phyloP scores from a whole-genome alignment of 2,329 filamentous ascomycete species.

The Thelonectria discophora region DNA sequence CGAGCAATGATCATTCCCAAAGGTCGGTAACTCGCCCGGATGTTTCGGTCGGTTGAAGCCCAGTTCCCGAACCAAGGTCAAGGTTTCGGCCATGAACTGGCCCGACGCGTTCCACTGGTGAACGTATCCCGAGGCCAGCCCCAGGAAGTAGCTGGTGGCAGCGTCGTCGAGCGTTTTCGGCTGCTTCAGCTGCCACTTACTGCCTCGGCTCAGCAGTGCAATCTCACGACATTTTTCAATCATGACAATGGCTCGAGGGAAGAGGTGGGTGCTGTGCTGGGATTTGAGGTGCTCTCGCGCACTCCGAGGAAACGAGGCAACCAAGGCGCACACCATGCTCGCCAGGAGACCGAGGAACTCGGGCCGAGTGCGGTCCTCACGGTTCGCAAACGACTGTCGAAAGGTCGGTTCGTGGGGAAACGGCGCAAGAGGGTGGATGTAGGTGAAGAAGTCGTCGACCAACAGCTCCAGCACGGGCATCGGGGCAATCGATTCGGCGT shows the following conservation, averaged over 20 bases:
- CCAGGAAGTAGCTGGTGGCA: slow-evolving; percentile 80
- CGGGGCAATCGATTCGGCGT: slow-evolving; percentile 76
- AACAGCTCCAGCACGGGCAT: slow-evolving; percentile 73
- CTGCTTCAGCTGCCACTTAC: slow-evolving; percentile 58
- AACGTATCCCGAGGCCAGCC: slow-evolving; percentile 71
- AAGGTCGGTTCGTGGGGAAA: slow-evolving; percentile 85
- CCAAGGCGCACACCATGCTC: slow-evolving; percentile 78
- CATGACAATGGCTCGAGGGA: slow-evolving; percentile 74
- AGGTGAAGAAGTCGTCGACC: slow-evolving; percentile 85
- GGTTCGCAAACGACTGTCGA: slow-evolving; percentile 70
- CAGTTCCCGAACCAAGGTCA: slow-evolving; percentile 74
- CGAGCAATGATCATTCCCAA: slow-evolving; percentile 52
- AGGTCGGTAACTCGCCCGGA: slow-evolving; percentile 49
- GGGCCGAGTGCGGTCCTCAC: slow-evolving; percentile 72
- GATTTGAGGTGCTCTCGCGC: slow-evolving; percentile 74
- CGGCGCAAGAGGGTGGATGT: slow-evolving; percentile 79
- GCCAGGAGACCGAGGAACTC: slow-evolving; percentile 76
- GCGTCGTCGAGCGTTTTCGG: slow-evolving; percentile 63
- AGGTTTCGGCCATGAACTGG: slow-evolving; percentile 76
- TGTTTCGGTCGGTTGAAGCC: slow-evolving; percentile 68
- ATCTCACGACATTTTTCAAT: slow-evolving; percentile 76
- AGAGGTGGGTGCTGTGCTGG: slow-evolving; percentile 70
- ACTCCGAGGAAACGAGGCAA: slow-evolving; percentile 78
- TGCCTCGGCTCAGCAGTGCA: slow-evolving; percentile 72
- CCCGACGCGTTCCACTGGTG: slow-evolving; percentile 73